These are phyloP conservation scores for Endocalyx cinctus DNA, from an alignment of 2,329 filamentous ascomycete species.

Conservation along the genomic window DNA sequence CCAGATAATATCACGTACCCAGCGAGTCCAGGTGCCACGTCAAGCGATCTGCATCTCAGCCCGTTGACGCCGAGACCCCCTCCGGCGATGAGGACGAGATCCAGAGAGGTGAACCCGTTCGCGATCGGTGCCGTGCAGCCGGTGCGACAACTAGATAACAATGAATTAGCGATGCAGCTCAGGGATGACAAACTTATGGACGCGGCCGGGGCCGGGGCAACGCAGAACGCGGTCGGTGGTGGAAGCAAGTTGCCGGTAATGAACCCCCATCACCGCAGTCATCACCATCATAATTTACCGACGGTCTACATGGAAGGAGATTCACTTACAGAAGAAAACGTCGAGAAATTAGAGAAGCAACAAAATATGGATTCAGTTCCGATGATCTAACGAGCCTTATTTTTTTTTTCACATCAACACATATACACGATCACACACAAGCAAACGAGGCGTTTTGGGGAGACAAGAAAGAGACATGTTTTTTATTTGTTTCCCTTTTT, in stretches of 20 bases:
- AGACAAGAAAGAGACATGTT: background rate
- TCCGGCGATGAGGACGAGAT: constrained; percentile 29
- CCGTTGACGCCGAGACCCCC: constrained; percentile 37
- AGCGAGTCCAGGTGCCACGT: too few species aligned
- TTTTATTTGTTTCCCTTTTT: background rate
- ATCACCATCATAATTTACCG: constrained; percentile 6
- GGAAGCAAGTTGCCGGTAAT: background rate
- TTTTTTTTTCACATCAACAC: background rate
- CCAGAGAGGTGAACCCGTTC: constrained; percentile 32
- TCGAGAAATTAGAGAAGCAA: constrained; percentile 41
- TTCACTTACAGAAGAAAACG: constrained; percentile 49
- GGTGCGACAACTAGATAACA: constrained; percentile 26
- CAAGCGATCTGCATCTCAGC: constrained; percentile 12
- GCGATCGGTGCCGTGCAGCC: constrained; percentile 34
- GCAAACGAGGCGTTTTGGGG: too few species aligned
- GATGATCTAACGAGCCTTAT: constrained; percentile 3
- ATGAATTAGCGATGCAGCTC: constrained; percentile 36
- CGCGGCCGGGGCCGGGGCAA: constrained; percentile 34
- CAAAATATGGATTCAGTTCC: background rate
- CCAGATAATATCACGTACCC: too few species aligned
- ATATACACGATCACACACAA: too few species aligned
- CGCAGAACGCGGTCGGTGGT: constrained; percentile 9
- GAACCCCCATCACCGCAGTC: too few species aligned
- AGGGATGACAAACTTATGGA: constrained; percentile 44
- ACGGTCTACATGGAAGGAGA: constrained; percentile 33